Conservation (phyloP, 2,329 filamentous ascomycete species). For the Didymella pinodella region DNA sequence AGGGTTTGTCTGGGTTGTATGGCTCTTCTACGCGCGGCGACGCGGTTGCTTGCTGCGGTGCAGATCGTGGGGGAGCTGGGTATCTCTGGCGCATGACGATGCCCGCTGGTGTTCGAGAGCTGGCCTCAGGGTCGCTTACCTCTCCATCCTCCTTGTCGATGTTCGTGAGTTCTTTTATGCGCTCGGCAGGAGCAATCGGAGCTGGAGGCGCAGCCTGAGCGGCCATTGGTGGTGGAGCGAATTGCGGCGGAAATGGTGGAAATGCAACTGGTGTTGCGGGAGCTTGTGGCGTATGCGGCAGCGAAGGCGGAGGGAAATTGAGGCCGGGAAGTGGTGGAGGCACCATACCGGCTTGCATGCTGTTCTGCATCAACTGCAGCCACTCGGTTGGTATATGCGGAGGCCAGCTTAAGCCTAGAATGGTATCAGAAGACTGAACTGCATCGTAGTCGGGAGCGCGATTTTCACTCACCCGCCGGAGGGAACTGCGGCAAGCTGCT, state of each 20-base stretch:
- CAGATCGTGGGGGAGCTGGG: slow-evolving; percentile 36
- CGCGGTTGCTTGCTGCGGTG: slow-evolving; percentile 21
- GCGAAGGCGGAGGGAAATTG: slow-evolving; percentile 29
- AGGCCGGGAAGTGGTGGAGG: slow-evolving; percentile 35
- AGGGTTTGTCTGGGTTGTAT: slow-evolving; percentile 32
- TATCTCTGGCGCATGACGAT: slow-evolving; percentile 18
- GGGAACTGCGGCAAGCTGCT: slow-evolving; percentile 14
- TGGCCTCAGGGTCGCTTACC: slow-evolving; percentile 65
- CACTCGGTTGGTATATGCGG: slow-evolving; percentile 44
- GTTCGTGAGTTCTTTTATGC: slow-evolving; percentile 45
- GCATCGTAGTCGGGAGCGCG: neutral
- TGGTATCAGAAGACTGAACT: neutral
- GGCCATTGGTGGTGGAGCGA: slow-evolving; percentile 21
- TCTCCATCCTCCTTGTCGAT: slow-evolving; percentile 76
- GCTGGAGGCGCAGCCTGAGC: slow-evolving; percentile 5
- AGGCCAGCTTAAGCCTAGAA: slow-evolving; percentile 24
- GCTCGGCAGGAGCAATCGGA: slow-evolving; percentile 28
- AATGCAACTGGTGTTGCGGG: slow-evolving; percentile 28
- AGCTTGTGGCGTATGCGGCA: slow-evolving; percentile 32
- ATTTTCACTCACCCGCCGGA: slow-evolving; percentile 7
- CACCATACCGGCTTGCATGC: slow-evolving; percentile 26
- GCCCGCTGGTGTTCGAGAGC: slow-evolving; percentile 23
- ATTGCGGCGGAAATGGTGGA: slow-evolving; percentile 20
- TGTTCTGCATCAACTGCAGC: slow-evolving; percentile 39
- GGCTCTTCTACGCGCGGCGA: slow-evolving; percentile 13